A percentile compares a stretch with the other conserved stretches of the same genome.
Evolutionary conservation across 2,329 filamentous ascomycete species (phyloP).

Genomic region (Aureobasidium leucospermi): DNA sequence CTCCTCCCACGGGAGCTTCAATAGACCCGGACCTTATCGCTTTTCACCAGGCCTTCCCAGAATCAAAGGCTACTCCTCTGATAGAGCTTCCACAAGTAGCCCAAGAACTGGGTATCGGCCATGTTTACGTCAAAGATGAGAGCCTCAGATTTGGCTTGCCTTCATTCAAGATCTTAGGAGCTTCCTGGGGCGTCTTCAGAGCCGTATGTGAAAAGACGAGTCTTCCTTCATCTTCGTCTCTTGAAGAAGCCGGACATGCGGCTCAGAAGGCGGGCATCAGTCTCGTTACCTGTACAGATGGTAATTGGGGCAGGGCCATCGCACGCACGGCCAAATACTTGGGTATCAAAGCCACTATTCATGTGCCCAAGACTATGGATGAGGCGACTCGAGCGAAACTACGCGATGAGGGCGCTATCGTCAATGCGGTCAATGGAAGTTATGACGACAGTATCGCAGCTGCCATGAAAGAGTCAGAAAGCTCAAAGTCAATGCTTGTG

Average conservation of each 20-base stretch:
- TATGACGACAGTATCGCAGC: conserved; percentile 58
- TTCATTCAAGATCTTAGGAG: conserved; percentile 74
- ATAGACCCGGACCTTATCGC: background rate
- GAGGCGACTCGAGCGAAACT: conserved; percentile 49
- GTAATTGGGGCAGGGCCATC: conserved; percentile 69
- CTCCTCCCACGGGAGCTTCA: background rate
- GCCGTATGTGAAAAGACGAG: conserved; percentile 34
- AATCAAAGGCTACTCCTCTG: conserved; percentile 48
- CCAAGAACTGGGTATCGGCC: conserved; percentile 47
- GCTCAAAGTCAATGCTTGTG: conserved; percentile 47
- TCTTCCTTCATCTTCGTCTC: background rate
- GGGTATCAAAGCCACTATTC: conserved; percentile 49
- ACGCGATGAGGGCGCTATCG: conserved; percentile 52
- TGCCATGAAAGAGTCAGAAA: conserved; percentile 40
- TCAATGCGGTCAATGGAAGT: conserved; percentile 47
- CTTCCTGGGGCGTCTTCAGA: conserved; percentile 63
- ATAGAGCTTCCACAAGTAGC: conserved; percentile 49
- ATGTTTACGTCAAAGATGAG: conserved; percentile 65
- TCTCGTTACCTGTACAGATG: conserved; percentile 62
- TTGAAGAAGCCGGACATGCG: conserved; percentile 3
- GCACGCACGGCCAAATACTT: conserved; percentile 60
- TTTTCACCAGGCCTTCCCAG: conserved; percentile 43
- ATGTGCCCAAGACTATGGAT: conserved; percentile 55
- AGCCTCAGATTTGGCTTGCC: conserved; percentile 60
- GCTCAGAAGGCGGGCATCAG: conserved; percentile 27